These are phyloP conservation scores for Alnus rubra DNA, from an alignment of 306 rosid species.

Conservation along the genomic window DNA sequence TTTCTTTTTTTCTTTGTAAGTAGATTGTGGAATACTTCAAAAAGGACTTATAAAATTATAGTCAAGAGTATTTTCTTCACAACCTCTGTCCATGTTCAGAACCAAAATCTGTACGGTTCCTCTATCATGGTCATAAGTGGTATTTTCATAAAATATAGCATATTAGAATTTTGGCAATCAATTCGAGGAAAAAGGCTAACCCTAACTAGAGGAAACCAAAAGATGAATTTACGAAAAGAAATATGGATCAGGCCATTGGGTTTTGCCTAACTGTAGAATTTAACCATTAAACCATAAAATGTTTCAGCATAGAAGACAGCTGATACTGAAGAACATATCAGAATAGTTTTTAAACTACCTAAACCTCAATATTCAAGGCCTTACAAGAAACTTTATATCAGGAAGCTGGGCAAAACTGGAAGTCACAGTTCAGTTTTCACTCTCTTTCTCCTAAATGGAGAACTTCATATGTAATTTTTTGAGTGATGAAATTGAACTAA, in stretches of 20 bases:
- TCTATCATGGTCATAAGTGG: background rate
- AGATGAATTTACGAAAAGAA: constrained; percentile 1
- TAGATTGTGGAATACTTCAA: background rate
- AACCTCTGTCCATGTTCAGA: background rate
- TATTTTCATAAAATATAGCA: background rate
- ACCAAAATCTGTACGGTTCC: background rate
- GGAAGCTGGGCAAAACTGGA: constrained; percentile 4
- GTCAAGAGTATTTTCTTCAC: background rate
- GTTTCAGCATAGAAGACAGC: background rate
- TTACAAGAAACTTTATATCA: background rate
- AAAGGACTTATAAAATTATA: background rate
- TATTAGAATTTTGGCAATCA: background rate
- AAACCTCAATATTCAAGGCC: background rate
- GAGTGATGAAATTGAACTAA: constrained; percentile 13
- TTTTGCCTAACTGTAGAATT: background rate
- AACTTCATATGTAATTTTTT: constrained; percentile 14
- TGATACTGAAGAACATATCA: background rate
- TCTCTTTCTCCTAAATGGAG: background rate
- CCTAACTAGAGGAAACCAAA: background rate
- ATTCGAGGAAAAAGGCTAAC: constrained; percentile 1
- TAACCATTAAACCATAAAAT: constrained; percentile 11
- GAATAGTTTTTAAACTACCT: background rate
- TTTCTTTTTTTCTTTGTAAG: background rate
- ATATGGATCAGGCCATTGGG: constrained; percentile 2
- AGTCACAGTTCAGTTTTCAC: constrained; percentile 19